phyloP scores from a whole-genome alignment of 768 basidiomycete genomes.

The Auricularia cornea region DNA sequence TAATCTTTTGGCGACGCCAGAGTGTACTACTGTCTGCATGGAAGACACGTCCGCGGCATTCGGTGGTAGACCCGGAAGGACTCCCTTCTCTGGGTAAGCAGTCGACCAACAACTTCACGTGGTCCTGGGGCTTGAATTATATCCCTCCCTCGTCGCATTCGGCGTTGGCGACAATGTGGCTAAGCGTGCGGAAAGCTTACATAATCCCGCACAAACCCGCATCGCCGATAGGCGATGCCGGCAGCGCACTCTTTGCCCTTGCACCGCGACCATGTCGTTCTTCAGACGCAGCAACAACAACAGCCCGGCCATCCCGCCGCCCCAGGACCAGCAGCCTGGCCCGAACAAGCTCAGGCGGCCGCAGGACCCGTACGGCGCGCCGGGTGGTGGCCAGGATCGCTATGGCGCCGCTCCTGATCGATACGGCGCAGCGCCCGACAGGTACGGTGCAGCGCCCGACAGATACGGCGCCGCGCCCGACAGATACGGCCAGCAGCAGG shows the following conservation, averaged over 20 bases:
- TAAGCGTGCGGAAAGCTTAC: too few species aligned
- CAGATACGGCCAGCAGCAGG: not conserved
- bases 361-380: not conserved
- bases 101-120: too few species aligned
- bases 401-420: not conserved
- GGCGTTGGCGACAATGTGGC: too few species aligned
- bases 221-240: not conserved
- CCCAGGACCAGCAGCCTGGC: constrained; percentile 20
- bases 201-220: too few species aligned
- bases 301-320: constrained; percentile 59
- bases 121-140: too few species aligned
- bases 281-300: constrained; percentile 67
- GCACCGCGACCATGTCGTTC: constrained; percentile 14
- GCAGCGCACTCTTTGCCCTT: not conserved
- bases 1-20: too few species aligned
- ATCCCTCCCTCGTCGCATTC: too few species aligned
- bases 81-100: too few species aligned
- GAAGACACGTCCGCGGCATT: too few species aligned
- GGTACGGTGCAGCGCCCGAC: not conserved
- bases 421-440: not conserved
- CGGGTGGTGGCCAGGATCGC: not conserved
- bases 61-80: too few species aligned
- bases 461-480: not conserved
- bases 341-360: not conserved
- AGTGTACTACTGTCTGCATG: too few species aligned